These are phyloP conservation scores for Blastocystis sp. DNA, from an alignment of 352 stramenopile genomes.

Conservation along the genomic window DNA sequence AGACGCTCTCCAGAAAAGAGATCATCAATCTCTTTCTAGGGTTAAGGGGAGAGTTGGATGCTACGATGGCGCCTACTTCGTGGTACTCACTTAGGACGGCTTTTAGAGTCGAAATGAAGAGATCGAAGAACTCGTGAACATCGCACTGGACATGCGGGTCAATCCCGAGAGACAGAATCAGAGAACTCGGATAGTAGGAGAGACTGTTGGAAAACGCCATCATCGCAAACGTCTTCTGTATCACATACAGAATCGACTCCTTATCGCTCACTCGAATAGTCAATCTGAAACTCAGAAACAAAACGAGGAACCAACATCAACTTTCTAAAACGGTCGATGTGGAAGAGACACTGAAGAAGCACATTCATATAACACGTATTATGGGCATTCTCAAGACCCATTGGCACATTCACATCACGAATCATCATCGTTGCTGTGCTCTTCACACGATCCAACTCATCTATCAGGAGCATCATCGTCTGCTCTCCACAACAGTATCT, in stretches of 20 bases:
- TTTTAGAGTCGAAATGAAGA: neutral
- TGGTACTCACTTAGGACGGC: neutral
- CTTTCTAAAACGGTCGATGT: neutral
- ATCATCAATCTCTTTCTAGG: neutral
- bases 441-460: neutral
- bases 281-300: neutral
- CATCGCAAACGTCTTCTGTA: constrained; percentile 33
- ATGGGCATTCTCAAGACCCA: constrained; percentile 26
- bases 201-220: constrained; percentile 38
- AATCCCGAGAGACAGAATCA: neutral
- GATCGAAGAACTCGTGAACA: constrained; percentile 53
- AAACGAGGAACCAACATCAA: neutral
- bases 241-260: neutral
- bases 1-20: constrained; percentile 27
- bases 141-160: constrained; percentile 41
- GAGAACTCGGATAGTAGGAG: neutral
- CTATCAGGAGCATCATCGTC: neutral
- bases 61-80: neutral
- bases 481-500: constrained; percentile 8
- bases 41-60: neutral
- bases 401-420: neutral
- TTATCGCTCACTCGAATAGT: neutral
- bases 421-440: neutral
- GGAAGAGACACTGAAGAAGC: constrained; percentile 29
- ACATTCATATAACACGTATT: constrained; percentile 53